Evolutionary conservation across 768 basidiomycete species (phyloP), one percentile per base, ranked within the genome.

Genomic region (Lactarius sp.): DNA sequence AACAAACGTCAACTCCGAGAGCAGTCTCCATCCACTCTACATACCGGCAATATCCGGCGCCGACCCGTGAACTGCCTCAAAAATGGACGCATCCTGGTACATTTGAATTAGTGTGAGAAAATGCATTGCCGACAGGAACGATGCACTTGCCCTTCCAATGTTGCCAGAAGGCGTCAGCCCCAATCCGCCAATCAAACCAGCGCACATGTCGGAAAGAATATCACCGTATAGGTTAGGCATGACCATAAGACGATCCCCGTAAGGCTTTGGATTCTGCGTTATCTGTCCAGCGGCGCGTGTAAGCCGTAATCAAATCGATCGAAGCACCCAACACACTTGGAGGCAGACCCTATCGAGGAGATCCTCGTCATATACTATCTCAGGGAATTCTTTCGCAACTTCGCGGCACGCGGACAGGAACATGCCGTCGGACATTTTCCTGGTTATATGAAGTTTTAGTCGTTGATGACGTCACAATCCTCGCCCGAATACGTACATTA

Each of bases 381-480:
- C 85, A 20, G 97, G 97, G 83, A 88, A 99, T 60, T 93, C 94
- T 74, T 96, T 94, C 6, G 96, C 88, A 46, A 99, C 92, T 69
- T 93, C 88, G 60, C 97, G 88, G 77, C 97, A 98, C 27, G 97
- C 97, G 46, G 92, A 90, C 76, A 99, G 80, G 83, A 99, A 99
- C 94, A 98, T 97, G 65, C 97, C 97, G 75, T 99, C 97, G 20
- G 96, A 98, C 90, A 98, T 94, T 87, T 98, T 98, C 94, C 94
- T 97, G 72, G 34, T 56, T 20, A 53, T n/a, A 49, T 7, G 1
- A 33, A 56, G 34, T 27, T 31, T 50, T 31, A 50, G 36, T 41
- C 42, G 31, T 62, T 44, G 16, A 39, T 52, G 66, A 69, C 59
- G 37, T 61, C 55, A 61, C 39, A 39, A 44, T 27, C 37, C 22